Conservation (phyloP, 2,329 filamentous ascomycete genomes). For the Pestalotiopsis sp. region DNA sequence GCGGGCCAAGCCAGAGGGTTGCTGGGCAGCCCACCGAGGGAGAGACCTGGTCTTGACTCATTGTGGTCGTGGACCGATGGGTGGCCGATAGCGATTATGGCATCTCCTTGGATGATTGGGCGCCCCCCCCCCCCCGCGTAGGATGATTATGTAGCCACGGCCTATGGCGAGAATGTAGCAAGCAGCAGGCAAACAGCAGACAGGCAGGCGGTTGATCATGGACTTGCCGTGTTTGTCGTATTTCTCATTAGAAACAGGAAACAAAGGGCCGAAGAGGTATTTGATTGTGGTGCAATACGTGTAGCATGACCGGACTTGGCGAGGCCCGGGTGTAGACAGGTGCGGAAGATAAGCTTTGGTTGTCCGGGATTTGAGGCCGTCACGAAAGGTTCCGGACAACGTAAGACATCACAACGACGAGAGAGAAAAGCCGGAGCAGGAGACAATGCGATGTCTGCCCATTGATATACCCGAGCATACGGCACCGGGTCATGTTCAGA, state of each 20-base stretch:
- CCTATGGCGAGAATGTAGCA: neutral
- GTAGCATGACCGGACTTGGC: slow-evolving; percentile 2
- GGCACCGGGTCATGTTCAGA: neutral
- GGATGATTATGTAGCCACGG: neutral
- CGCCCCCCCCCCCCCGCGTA: neutral
- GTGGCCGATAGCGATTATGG: neutral
- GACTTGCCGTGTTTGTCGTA: neutral
- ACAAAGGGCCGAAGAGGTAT: neutral
- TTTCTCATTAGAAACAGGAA: neutral
- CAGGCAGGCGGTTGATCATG: neutral
- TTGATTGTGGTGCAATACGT: neutral
- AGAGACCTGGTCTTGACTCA: neutral
- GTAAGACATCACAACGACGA: neutral
- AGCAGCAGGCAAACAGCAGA: neutral
- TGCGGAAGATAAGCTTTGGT: slow-evolving; percentile 7
- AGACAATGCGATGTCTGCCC: neutral
- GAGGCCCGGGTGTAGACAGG: neutral
- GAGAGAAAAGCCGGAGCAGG: neutral
- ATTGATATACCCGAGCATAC: slow-evolving; percentile 8
- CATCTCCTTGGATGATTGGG: neutral
- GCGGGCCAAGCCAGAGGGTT: slow-evolving; percentile 3
- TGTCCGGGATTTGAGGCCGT: neutral
- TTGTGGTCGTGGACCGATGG: neutral
- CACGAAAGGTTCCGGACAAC: neutral
- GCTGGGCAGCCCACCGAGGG: neutral